Evolutionary conservation across 805 yeast genomes (phyloP).

Genomic region (Yarrowia osloensis): DNA sequence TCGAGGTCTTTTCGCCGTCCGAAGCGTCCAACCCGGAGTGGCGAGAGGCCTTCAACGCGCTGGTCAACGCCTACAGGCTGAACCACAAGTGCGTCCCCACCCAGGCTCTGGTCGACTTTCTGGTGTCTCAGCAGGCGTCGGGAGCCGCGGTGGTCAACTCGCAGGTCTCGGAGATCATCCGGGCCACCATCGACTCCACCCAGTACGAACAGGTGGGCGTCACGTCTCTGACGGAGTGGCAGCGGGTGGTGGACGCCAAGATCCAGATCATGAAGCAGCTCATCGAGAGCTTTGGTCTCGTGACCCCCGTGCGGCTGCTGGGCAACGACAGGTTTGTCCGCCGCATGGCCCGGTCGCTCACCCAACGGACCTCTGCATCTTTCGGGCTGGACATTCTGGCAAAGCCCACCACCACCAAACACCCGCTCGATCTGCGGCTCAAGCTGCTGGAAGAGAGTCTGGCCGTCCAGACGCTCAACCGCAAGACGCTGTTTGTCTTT

Average conservation of each 20-base stretch:
- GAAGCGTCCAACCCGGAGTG: background rate
- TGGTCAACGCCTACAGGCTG: background rate
- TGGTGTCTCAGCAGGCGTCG: constrained; percentile 40
- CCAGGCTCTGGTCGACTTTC: constrained; percentile 36
- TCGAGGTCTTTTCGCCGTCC: background rate
- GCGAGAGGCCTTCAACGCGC: background rate
- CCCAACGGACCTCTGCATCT: constrained; percentile 38
- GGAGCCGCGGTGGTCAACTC: constrained; percentile 39
- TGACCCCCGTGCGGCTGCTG: background rate
- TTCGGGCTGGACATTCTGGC: constrained; percentile 32
- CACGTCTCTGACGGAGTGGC: background rate
- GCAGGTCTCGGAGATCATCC: constrained; percentile 39
- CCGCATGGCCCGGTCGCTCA: background rate
- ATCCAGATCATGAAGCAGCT: constrained; percentile 4
- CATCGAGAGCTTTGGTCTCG: background rate
- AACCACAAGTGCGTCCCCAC: constrained; percentile 35
- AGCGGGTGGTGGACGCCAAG: constrained; percentile 18
- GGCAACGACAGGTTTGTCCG: background rate
- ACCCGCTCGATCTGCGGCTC: constrained; percentile 15
- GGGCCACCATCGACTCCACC: background rate
- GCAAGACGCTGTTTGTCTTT: constrained; percentile 2
- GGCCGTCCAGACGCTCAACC: background rate
- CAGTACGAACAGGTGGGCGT: constrained; percentile 11
- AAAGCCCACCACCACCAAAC: constrained; percentile 28
- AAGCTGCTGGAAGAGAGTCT: background rate